Evolutionary conservation across 495 filamentous ascomycete genomes (phyloP), one percentile per base, ranked within the genome.

Genomic region (Penicillium maclennaniae): DNA sequence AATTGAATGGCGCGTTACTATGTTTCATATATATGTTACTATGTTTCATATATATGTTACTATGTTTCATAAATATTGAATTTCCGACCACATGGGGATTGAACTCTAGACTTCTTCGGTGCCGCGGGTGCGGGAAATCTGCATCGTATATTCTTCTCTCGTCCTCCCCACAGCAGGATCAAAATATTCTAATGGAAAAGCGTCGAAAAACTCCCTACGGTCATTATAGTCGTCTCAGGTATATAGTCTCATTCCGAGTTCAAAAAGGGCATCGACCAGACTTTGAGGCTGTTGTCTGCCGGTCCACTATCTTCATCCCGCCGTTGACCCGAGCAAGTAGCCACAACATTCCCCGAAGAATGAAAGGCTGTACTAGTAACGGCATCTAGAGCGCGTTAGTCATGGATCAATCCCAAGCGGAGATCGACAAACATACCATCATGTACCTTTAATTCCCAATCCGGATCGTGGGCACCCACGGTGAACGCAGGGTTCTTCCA

Each of bases 301-400:
- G 4, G 36, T 27, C 6, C 25, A 42, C 46, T 49, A 74, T 65
- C 20, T n/a, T 40, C 38, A 14, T 34, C 31, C 31, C 31, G n/a
- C 38, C 75, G 68, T 48, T 83, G 79, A 16, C 89, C 89, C 23
- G 87, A 88, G 59, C 83, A 87, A 3, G 87, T 92, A n/a, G 85
- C 89, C 26, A 85, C 70, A 26, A 92, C 83, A 43, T 74, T 79
- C 4, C 87, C 87, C 52, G 73, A 77, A 21, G 77, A 76, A 69
- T 95, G 88, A 59, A 91, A 73, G 1, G 82, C 75, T 17, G 83
- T 74, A 34, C 82, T 83, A 3, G 83, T 77, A 1, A 92, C 78
- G 1, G 83, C 71, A 71, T 79, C 78, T 77, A 43, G 25, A 26
- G 28, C 16, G n/a, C 27, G 23, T 68, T 44, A 71, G 67, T 36